These are phyloP conservation scores for Trematosphaeria pertusa DNA, from an alignment of 2,329 filamentous ascomycete genomes.

Conservation along the genomic window DNA sequence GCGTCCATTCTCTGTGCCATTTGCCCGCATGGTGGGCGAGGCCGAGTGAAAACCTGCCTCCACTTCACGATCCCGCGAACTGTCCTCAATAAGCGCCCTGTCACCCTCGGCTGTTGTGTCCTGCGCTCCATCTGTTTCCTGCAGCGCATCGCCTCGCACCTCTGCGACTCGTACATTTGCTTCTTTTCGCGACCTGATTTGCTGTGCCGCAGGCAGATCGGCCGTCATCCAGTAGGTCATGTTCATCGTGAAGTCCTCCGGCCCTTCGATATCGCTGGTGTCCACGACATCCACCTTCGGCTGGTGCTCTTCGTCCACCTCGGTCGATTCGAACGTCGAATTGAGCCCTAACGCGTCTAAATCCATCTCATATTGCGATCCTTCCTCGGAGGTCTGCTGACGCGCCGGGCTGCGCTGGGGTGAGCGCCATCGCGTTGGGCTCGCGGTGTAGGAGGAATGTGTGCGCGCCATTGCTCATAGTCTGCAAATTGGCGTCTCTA, in stretches of 20 bases:
- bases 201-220: slow-evolving; percentile 33
- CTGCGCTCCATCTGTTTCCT: slow-evolving; percentile 16
- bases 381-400: slow-evolving; percentile 35
- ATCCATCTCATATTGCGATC: slow-evolving; percentile 49
- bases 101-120: slow-evolving; percentile 29
- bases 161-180: slow-evolving; percentile 24
- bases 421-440: slow-evolving; percentile 37
- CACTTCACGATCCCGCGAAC: slow-evolving; percentile 6
- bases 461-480: slow-evolving; percentile 38
- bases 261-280: slow-evolving; percentile 50
- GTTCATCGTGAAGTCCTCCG: slow-evolving; percentile 52
- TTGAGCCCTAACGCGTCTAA: slow-evolving; percentile 47
- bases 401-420: slow-evolving; percentile 37
- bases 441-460: slow-evolving; percentile 44
- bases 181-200: slow-evolving; percentile 43
- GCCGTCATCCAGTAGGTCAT: slow-evolving; percentile 53
- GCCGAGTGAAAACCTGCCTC: slow-evolving; percentile 12
- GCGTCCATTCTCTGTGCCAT: slow-evolving; percentile 30
- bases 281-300: slow-evolving; percentile 45
- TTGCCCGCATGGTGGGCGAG: slow-evolving; percentile 32
- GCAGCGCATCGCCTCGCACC: slow-evolving; percentile 25
- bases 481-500: slow-evolving; percentile 3
- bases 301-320: slow-evolving; percentile 34
- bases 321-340: slow-evolving; percentile 43
- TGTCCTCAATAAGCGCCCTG: slow-evolving; percentile 25